A percentile compares a stretch with the other conserved stretches of the same genome.
These are phyloP conservation scores for Sporobolomyces roseus DNA, from an alignment of 768 basidiomycete species.

Conservation along the genomic window DNA sequence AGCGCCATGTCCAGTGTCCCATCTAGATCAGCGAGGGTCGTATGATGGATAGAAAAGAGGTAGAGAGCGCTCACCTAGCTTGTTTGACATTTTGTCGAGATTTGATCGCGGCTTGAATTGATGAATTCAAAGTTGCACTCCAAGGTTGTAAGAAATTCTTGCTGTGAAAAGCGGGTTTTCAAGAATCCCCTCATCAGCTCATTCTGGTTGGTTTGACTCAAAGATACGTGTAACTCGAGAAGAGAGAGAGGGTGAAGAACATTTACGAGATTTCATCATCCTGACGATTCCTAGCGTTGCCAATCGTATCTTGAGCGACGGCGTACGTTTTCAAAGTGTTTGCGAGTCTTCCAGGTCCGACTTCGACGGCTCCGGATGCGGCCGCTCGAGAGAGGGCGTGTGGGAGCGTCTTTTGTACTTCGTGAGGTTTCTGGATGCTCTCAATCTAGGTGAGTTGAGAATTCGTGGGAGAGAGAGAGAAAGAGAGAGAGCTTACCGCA, in stretches of 20 bases:
- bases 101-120: slow-evolving; percentile 85
- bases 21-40: no score
- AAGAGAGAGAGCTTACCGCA: slow-evolving; percentile 55
- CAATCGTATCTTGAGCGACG: slow-evolving; percentile 75
- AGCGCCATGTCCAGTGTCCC: no score
- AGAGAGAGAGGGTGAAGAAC: no score
- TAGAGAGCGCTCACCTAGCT: no score
- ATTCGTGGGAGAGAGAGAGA: no score
- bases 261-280: slow-evolving; percentile 25
- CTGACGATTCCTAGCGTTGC: slow-evolving; percentile 55
- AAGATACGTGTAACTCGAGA: no score
- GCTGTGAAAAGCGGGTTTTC: no score
- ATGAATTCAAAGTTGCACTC: slow-evolving; percentile 79
- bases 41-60: no score
- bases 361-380: slow-evolving; percentile 56
- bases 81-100: slow-evolving; percentile 56
- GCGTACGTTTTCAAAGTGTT: slow-evolving; percentile 75
- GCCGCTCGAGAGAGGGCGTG: slow-evolving; percentile 87
- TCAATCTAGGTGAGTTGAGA: no score
- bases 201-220: no score
- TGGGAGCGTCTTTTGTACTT: slow-evolving; percentile 90
- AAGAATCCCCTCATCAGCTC: no score
- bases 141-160: slow-evolving; percentile 77
- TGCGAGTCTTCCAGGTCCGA: slow-evolving; percentile 64
- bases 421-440: slow-evolving; percentile 56